phyloP scores from a whole-genome alignment of 192 early-diverging fungal genomes.

The Spizellomyces sp. region DNA sequence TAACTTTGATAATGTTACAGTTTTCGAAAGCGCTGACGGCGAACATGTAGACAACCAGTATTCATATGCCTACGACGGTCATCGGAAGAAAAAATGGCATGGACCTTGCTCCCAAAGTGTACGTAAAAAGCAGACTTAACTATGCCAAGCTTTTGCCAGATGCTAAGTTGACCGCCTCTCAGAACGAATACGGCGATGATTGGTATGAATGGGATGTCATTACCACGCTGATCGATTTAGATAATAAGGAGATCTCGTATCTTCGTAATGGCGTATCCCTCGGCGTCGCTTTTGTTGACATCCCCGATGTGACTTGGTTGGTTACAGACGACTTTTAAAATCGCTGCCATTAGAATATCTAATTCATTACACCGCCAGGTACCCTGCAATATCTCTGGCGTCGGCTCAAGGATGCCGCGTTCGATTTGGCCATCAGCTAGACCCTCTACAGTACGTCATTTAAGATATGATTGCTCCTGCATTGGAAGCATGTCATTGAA shows the following conservation, averaged over 20 bases:
- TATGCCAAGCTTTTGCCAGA: neutral
- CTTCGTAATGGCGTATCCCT: slow-evolving; percentile 68
- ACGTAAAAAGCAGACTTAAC: neutral
- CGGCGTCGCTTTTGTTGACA: slow-evolving; percentile 61
- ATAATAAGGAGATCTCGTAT: slow-evolving; percentile 62
- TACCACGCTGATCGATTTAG: slow-evolving; percentile 63
- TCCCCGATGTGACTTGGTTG: slow-evolving; percentile 35
- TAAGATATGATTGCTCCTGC: neutral
- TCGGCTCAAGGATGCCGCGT: slow-evolving; percentile 69
- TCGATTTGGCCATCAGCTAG: slow-evolving; percentile 63
- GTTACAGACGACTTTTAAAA: neutral
- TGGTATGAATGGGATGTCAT: slow-evolving; percentile 57
- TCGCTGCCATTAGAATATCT: slow-evolving; percentile 25
- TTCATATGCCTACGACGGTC: slow-evolving; percentile 81
- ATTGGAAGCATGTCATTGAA: neutral
- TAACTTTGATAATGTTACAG: neutral
- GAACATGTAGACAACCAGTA: slow-evolving; percentile 47
- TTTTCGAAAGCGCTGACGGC: neutral
- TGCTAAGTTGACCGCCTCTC: neutral
- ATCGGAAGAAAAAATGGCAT: slow-evolving; percentile 74
- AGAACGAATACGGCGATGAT: slow-evolving; percentile 54
- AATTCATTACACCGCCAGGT: slow-evolving; percentile 24
- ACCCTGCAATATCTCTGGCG: slow-evolving; percentile 75
- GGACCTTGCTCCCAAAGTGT: slow-evolving; percentile 40
- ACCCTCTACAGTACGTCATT: slow-evolving; percentile 38